A percentile compares a stretch with the other conserved stretches of the same genome.
Evolutionary conservation across 441 rosid genomes (phyloP).

Genomic region (Croton laevigatus): DNA sequence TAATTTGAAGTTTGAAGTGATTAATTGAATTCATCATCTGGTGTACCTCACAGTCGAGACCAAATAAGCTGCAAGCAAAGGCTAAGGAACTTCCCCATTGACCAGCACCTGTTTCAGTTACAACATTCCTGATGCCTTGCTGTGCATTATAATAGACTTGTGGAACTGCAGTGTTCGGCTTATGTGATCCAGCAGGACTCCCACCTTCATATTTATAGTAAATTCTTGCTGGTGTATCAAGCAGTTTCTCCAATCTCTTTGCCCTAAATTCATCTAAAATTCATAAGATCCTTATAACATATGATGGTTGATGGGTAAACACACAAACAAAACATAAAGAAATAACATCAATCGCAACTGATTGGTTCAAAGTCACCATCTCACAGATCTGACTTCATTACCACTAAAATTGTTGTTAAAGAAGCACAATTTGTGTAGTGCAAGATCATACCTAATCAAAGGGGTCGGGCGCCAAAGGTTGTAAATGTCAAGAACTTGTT

Average conservation of each 20-base stretch:
- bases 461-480: constrained; percentile 96
- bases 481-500: constrained; percentile 77
- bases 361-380: too few species aligned
- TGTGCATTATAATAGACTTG: constrained; percentile 80
- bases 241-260: constrained; percentile 88
- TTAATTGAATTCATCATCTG: not conserved
- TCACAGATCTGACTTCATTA: too few species aligned
- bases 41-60: constrained; percentile 70
- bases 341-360: too few species aligned
- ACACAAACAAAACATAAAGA: not conserved
- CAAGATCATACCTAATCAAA: constrained; percentile 56
- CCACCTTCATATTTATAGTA: constrained; percentile 92
- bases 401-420: not conserved
- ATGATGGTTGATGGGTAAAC: not conserved
- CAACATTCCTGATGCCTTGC: constrained; percentile 72
- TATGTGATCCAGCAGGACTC: constrained; percentile 98
- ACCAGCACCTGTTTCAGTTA: constrained; percentile 96
- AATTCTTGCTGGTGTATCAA: constrained; percentile 82
- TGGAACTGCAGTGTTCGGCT: constrained; percentile 84
- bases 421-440: not conserved
- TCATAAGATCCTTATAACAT: not conserved
- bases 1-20: too few species aligned
- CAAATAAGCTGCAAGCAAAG: constrained; percentile 85
- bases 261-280: constrained; percentile 47
- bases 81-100: constrained; percentile 96